Evolutionary conservation across 1,284 basidiomycete genomes (phyloP), one percentile per base, ranked within the genome.

Genomic region (Rhodotorula glutinis): DNA sequence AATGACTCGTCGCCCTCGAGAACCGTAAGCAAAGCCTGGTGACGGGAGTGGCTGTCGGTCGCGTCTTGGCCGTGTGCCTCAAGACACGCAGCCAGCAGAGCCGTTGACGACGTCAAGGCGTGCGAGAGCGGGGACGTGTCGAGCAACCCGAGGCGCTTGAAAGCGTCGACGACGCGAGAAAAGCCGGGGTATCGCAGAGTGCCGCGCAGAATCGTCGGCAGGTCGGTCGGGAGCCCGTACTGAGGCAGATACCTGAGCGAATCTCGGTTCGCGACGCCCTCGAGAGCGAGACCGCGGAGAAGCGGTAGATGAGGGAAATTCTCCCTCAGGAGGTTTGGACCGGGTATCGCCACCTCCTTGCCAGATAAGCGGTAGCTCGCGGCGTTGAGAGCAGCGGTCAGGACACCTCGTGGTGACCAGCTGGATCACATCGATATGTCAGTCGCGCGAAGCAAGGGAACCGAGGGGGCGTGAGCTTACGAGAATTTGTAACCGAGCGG

Each of bases 151-250:
- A 93, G 80, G 16, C 79, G 76, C 60, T 86, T 85, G 95, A 91
- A 0, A 85, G 83, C 57, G 88, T 83, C 81, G 96, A 57, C 86
- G 40, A 92, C 80, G 13, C 82, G 79, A 10, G 88, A 84, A 78
- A 94, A 97, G 14, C 93, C 92, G 47, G 90, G 88, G 79, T 95
- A 95, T 77, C 92, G 85, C 57, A 97, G 79, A 2, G 94, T 97
- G 5, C 93, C 94, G 53, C 93, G 84, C 75, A 96, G 82, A 61
- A 94, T 81, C 5, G 91, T 90, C 57, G 83, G 81, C 65, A 90
- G 74, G 2, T 80, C 79, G 2, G 82, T 78, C 14, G 83, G 75
- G 9, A 93, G 83, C 3, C 83, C 82, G 79, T 97, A 97, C 25
- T 85, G 85, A 41, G 83, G 81, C 3, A 85, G 85, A 77, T 96